Evolutionary conservation across 1,284 basidiomycete genomes (phyloP), one percentile per base, ranked within the genome.

Genomic region (Agroathelia rolfsii): DNA sequence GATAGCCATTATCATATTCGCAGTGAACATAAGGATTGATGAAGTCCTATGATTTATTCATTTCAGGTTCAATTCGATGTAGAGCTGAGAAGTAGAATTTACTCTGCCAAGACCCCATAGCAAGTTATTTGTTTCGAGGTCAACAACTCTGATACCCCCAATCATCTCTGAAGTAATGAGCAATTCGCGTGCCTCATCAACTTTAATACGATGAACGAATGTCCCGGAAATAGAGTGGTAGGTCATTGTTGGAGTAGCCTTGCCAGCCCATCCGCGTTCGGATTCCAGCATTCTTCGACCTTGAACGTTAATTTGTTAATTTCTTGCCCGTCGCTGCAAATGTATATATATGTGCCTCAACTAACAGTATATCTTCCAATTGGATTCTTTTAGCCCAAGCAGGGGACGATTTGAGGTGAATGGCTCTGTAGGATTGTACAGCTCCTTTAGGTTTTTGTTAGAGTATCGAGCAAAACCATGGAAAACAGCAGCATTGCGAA

Each of bases 1-100:
- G 55, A 47, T 68, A 83, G 6, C 82, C 82, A 21, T 67, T 56
- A n/a, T 62, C 70, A 43, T 83, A 86, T 50, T 86, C 83, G 45
- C 72, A 69, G 47, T 86, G 83, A 0, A 80, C 79, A 35, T 61
- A 69, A 4, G 45, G 43, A n/a, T 64, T 63, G 12, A 73, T 67
- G 47, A 66, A 8, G 41, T 47, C 74, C 80, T 40, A 5, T 39
- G 30, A 28, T 35, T 28, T 7, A 21, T 13, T 22, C 28, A 11
- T n/a, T n/a, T 20, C n/a, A n/a, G 19, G 8, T 26, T 21, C 13
- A 15, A 20, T 16, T 15, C 22, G 11, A n/a, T n/a, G 19, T 27
- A 36, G 7, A 23, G 34, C 28, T 3, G 21, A 35, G 13, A 26
- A 28, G 17, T 17, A 22, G 35, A n/a, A 41, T 51, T 30, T 40